Evolutionary conservation across 306 rosid species (phyloP).

Genomic region (Amphicarpaea edgeworthii): DNA sequence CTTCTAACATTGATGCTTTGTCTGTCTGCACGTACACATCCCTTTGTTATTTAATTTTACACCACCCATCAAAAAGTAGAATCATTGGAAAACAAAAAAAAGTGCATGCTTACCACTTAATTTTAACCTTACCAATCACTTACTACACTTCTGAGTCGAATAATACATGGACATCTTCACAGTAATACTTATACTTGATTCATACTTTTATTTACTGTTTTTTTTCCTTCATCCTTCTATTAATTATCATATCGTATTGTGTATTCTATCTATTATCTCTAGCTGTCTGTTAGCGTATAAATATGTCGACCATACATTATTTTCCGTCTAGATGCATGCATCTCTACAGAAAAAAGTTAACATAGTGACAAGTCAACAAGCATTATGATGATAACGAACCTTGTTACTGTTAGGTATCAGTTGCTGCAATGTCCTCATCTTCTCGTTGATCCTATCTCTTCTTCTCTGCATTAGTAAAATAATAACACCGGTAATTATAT

Average conservation of each 20-base stretch:
- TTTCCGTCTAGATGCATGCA: constrained; percentile 22
- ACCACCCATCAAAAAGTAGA: constrained; percentile 13
- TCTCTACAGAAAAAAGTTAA: neutral
- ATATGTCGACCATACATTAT: neutral
- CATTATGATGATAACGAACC: constrained; percentile 55
- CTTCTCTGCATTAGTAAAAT: constrained; percentile 63
- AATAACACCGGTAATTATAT: constrained; percentile 11
- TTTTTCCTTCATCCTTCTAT: too few species aligned
- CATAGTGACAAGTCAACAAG: constrained; percentile 14
- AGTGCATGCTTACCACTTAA: neutral
- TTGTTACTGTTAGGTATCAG: constrained; percentile 90
- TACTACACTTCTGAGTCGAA: too few species aligned
- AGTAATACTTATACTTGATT: too few species aligned
- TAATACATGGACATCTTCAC: too few species aligned
- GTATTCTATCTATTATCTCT: neutral
- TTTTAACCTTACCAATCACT: constrained; percentile 4
- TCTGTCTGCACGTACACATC: constrained; percentile 68
- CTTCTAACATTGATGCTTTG: constrained; percentile 90
- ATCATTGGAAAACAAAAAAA: neutral
- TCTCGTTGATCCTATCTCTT: constrained; percentile 94
- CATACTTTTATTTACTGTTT: too few species aligned
- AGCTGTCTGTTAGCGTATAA: neutral
- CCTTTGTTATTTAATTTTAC: constrained; percentile 21
- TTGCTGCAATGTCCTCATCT: constrained; percentile 86
- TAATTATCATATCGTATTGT: too few species aligned